Evolutionary conservation across 257 asterid species (phyloP), one percentile per base, ranked within the genome.

Genomic region (Gentiana dahurica): DNA sequence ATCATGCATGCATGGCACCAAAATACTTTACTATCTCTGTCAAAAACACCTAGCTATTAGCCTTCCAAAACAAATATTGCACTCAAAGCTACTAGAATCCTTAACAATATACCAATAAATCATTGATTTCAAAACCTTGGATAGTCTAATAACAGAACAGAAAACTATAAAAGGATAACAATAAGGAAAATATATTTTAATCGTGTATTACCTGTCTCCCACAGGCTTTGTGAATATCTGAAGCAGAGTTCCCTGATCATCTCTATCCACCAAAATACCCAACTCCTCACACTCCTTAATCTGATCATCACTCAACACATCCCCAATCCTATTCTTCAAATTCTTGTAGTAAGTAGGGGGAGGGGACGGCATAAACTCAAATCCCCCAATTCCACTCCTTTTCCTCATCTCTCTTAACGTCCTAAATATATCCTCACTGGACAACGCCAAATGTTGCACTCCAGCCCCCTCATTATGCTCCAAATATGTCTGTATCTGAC

Each of bases 401-500:
- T 79, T 78, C 78, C 88, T 83, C 98, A 87, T 91, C 64, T 91
- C 95, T 68, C 80, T 76, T 60, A 91, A 39, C 1, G 98, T 91
- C 69, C 81, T 56, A 51, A 91, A 87, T 53, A 91, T 87, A 58
- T 91, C 83, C 61, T 87, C 94, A 50, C 77, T 74, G 44, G 59
- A 70, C 72, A 91, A 60, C 1, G 98, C 98, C 78, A 91, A 69
- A 81, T 91, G 98, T 83, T 91, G 98, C 58, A 91, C 63, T 36
- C 98, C 98, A 0, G 98, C 64, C 39, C 98, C 98, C 50, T 87
- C 96, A 59, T 90, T 90, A 73, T 91, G 96, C 84, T 91, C 98
- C 85, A 91, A 68, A 64, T 81, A 91, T 1, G 98, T 87, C 87
- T 91, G 96, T 32, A 91, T 91, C 61, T 91, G 98, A 67, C 98